Conservation (phyloP, 495 filamentous ascomycete species). For the Penicillium silybi region DNA sequence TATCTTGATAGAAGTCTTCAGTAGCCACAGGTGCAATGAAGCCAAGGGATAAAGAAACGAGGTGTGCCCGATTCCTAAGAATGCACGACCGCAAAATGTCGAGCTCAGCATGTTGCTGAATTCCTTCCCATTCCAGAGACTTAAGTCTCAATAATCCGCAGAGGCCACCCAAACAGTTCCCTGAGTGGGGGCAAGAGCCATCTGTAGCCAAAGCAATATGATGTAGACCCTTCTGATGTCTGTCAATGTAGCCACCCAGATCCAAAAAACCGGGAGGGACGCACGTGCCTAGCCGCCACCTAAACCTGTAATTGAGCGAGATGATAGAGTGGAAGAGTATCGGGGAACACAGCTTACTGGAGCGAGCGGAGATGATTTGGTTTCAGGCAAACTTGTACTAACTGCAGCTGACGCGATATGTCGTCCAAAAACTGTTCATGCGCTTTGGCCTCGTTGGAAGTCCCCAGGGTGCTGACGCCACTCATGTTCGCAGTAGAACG, state of each 20-base stretch:
- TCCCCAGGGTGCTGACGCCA: not conserved
- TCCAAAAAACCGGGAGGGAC: slow-evolving; percentile 12
- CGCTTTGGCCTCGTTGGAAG: slow-evolving; percentile 6
- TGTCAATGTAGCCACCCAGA: slow-evolving; percentile 1
- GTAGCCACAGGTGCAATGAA: not conserved
- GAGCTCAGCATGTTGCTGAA: slow-evolving; percentile 8
- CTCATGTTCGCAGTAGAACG: not conserved
- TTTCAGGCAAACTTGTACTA: not conserved
- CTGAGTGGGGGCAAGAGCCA: slow-evolving; percentile 9
- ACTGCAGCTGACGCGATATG: slow-evolving; percentile 3
- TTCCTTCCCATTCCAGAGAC: slow-evolving; percentile 10
- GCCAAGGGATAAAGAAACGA: slow-evolving; percentile 3
- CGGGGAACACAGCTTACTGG: not conserved
- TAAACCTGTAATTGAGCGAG: not conserved
- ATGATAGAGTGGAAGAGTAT: too few species aligned
- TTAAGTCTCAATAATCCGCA: not conserved
- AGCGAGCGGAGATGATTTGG: slow-evolving; percentile 5
- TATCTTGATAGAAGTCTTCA: too few species aligned
- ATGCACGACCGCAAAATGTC: slow-evolving; percentile 5
- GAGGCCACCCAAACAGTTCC: not conserved
- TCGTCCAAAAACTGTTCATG: slow-evolving; percentile 11
- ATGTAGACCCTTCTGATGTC: slow-evolving; percentile 1
- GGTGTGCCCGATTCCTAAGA: slow-evolving; percentile 1
- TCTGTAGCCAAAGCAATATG: slow-evolving; percentile 10
- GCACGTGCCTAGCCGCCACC: slow-evolving; percentile 14